phyloP scores from a whole-genome alignment of 1,284 basidiomycete genomes.

The Microbotryum intermedium region DNA sequence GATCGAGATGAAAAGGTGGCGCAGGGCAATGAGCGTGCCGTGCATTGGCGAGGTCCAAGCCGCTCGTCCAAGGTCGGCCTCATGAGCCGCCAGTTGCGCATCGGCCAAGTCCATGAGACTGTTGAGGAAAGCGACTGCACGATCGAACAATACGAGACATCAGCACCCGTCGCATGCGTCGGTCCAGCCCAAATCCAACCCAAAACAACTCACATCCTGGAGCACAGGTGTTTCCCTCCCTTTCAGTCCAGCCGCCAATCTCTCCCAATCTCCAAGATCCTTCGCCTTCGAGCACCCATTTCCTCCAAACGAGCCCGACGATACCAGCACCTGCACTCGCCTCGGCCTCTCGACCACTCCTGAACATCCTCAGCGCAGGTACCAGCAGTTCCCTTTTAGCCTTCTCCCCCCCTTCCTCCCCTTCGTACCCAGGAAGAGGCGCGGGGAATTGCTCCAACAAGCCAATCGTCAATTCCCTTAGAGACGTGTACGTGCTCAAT shows the following conservation, averaged over 20 bases:
- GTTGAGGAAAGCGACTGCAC: constrained; percentile 18
- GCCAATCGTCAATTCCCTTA: constrained; percentile 18
- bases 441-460: constrained; percentile 26
- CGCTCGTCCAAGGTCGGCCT: constrained; percentile 30
- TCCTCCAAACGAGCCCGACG: constrained; percentile 31
- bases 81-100: constrained; percentile 27
- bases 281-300: constrained; percentile 31
- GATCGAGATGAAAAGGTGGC: constrained; percentile 34
- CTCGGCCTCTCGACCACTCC: constrained; percentile 27
- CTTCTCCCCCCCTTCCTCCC: constrained; percentile 4
- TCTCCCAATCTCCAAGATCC: constrained; percentile 15
- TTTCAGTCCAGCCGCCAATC: constrained; percentile 19
- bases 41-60: constrained; percentile 36
- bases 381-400: constrained; percentile 18
- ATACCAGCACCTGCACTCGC: constrained; percentile 31
- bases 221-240: not conserved
- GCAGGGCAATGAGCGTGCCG: constrained; percentile 37
- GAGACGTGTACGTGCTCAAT: constrained; percentile 23
- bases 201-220: constrained; percentile 7
- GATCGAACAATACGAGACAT: not conserved
- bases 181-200: no score
- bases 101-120: constrained; percentile 25
- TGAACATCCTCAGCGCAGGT: constrained; percentile 27
- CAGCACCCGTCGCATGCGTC: not conserved
- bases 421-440: constrained; percentile 27